phyloP scores from a whole-genome alignment of 2,329 filamentous ascomycete genomes.

The Passalora sequoiae region DNA sequence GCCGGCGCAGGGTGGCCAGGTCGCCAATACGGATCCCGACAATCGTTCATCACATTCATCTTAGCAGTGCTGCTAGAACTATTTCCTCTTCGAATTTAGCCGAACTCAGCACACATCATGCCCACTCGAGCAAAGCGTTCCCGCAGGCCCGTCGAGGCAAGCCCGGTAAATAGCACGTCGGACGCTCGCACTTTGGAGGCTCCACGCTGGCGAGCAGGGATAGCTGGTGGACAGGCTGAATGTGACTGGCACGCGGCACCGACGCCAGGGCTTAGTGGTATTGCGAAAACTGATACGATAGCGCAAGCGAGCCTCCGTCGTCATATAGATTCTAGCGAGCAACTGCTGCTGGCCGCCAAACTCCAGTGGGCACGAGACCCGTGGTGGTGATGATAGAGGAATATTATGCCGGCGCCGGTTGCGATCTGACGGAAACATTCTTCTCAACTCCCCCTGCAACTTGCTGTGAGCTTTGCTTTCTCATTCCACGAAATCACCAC shows the following conservation, averaged over 20 bases:
- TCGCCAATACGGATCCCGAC: too few species aligned
- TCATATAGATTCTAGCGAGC: too few species aligned
- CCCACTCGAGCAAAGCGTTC: not conserved
- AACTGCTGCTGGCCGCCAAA: not conserved
- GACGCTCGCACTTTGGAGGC: slow-evolving; percentile 1
- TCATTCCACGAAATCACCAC: too few species aligned
- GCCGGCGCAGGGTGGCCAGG: too few species aligned
- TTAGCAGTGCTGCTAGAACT: too few species aligned
- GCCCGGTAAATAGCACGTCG: slow-evolving; percentile 2
- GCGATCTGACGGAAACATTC: slow-evolving; percentile 2
- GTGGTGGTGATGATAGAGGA: too few species aligned
- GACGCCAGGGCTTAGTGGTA: not conserved
- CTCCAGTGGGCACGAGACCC: slow-evolving; percentile 6
- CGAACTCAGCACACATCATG: too few species aligned
- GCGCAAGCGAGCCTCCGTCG: not conserved
- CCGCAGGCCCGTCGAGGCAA: not conserved
- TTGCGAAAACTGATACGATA: not conserved
- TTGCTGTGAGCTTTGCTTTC: too few species aligned
- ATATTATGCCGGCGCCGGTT: slow-evolving; percentile 11
- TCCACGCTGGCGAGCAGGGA: not conserved
- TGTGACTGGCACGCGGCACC: not conserved
- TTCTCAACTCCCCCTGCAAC: slow-evolving; percentile 7
- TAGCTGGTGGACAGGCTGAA: not conserved
- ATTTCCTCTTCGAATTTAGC: too few species aligned
- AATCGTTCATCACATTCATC: too few species aligned